Conservation (phyloP, 2,329 filamentous ascomycete genomes). For the Lanzia echinophila region DNA sequence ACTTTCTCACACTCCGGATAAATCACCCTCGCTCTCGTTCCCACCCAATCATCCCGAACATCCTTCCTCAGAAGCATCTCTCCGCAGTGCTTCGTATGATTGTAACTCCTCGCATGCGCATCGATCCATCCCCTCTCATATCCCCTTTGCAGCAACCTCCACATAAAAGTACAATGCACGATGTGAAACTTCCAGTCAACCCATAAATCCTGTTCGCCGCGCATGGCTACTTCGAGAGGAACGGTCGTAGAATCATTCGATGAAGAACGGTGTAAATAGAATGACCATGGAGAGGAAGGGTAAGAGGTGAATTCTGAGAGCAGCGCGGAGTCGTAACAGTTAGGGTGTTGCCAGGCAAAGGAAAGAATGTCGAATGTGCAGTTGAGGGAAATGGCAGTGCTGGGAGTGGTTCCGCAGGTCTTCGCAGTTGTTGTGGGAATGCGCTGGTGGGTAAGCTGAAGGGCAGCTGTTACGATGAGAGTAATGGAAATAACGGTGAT, state of each 20-base stretch:
- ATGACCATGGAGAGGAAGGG: neutral
- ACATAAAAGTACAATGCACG: constrained; percentile 6
- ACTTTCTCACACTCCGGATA: neutral
- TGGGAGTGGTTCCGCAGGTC: neutral
- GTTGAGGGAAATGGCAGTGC: neutral
- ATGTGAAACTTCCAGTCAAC: constrained; percentile 2
- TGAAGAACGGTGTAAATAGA: neutral
- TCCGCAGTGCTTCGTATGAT: constrained; percentile 1
- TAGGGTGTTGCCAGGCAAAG: constrained; percentile 4
- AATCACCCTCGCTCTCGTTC: neutral
- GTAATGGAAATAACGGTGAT: too few species aligned
- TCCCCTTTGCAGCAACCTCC: constrained; percentile 1
- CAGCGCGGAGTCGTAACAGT: neutral
- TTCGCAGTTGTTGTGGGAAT: neutral
- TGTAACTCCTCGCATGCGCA: neutral
- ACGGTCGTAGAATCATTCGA: neutral
- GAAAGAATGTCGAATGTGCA: constrained; percentile 7
- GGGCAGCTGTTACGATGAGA: too few species aligned
- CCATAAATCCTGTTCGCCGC: neutral
- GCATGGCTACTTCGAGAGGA: neutral
- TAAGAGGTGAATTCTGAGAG: neutral
- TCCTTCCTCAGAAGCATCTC: neutral
- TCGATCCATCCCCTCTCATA: constrained; percentile 4
- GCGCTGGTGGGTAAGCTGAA: too few species aligned
- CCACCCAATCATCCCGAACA: neutral